Evolutionary conservation across 257 asterid species (phyloP).

Genomic region (Penstemon davidsonii): DNA sequence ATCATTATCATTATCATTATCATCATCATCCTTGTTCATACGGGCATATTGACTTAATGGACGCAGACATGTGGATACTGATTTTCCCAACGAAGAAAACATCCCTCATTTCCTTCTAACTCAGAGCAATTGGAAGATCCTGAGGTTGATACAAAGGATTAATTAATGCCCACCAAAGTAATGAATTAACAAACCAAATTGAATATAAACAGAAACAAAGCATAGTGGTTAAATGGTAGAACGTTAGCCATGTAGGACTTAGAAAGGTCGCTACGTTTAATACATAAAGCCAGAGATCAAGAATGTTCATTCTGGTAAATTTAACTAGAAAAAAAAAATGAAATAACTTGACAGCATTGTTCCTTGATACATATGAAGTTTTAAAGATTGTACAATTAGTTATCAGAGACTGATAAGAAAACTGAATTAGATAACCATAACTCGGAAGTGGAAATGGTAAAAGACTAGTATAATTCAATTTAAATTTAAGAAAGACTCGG

Average conservation of each 20-base stretch:
- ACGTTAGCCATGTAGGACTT: no score
- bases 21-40: constrained; percentile 63
- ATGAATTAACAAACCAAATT: constrained; percentile 17
- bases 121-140: constrained; percentile 35
- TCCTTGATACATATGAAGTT: not conserved
- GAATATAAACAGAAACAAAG: not conserved
- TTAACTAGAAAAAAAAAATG: not conserved
- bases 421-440: not conserved
- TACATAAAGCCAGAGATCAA: not conserved
- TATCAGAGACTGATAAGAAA: not conserved
- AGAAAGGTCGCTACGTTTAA: no score
- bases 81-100: constrained; percentile 67
- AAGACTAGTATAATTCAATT: not conserved
- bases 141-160: constrained; percentile 29
- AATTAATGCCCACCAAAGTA: constrained; percentile 28
- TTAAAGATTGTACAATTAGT: not conserved
- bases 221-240: not conserved
- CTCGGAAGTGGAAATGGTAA: not conserved
- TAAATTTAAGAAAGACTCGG: not conserved
- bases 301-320: constrained; percentile 4
- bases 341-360: not conserved
- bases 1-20: constrained; percentile 46
- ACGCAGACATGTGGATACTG: constrained; percentile 53
- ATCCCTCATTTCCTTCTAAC: constrained; percentile 71
- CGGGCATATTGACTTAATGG: constrained; percentile 79